These are phyloP conservation scores for Linum lewisii DNA, from an alignment of 345 rosid species.

Conservation along the genomic window DNA sequence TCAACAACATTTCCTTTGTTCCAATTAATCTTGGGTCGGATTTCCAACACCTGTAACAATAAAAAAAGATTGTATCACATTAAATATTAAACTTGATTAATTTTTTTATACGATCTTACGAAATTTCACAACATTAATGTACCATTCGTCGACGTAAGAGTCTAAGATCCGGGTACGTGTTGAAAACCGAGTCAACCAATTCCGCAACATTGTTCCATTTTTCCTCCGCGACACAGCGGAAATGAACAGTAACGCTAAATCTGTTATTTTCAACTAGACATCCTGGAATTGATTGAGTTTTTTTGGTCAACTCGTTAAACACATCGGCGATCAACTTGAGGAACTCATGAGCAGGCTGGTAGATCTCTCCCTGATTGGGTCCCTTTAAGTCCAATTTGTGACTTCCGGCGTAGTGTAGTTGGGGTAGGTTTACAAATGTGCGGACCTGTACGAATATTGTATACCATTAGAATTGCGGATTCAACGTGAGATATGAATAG, in stretches of 20 bases:
- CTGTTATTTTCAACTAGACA: conserved; percentile 1
- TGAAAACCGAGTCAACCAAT: neutral
- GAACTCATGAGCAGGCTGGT: too few species aligned
- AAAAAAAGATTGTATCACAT: neutral
- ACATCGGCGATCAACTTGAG: conserved; percentile 1
- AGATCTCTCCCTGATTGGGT: too few species aligned
- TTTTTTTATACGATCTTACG: too few species aligned
- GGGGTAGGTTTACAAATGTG: neutral
- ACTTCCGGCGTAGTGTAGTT: conserved; percentile 1
- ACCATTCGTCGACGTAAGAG: neutral
- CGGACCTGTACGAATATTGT: neutral
- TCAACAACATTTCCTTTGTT: conserved; percentile 7
- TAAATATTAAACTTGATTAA: too few species aligned
- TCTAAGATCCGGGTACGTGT: neutral
- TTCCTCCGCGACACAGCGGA: conserved; percentile 7
- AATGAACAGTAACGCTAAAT: conserved; percentile 1
- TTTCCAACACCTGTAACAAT: conserved; percentile 2
- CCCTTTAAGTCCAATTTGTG: conserved; percentile 1
- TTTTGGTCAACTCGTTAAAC: neutral
- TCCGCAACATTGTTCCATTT: neutral
- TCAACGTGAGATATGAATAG: neutral
- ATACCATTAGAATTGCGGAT: neutral
- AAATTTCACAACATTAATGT: too few species aligned
- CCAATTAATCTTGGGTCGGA: conserved; percentile 6
- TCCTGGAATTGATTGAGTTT: neutral